Base-by-base conservation (phyloP, 2,329 filamentous ascomycete species). In the Sclerotinia spermophila region DNA sequence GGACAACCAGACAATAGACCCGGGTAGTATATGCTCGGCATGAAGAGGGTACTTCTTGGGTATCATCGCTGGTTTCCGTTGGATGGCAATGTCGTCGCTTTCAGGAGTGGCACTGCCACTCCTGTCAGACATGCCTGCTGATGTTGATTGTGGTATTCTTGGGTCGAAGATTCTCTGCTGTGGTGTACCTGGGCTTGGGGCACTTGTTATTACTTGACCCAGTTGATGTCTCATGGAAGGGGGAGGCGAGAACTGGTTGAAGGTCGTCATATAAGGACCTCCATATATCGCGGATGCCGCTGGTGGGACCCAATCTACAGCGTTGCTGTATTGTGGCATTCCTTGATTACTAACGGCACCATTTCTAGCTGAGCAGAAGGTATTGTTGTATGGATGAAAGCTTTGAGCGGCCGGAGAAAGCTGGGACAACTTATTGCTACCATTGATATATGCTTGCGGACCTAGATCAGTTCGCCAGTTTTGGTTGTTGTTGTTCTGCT, bases 1-100 rank as follows among this genome's bases (percentile, higher is more conserved):
- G 0, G 73, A 69, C 0, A 75, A 30, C 74, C 74, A 75, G 2
- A 75, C 65, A 45, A 74, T 73, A 33, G 64, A 71, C 10, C 74
- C 74, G 2, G 69, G 67, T 38, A 68, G 13, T 7, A 68, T 21
- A 33, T 68, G 40, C 10, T 60, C 40, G 17, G 66, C 30, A 13
- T 8, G 13, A 35, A 64, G 24, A 3, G 8, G 40, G 17, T 38
- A 45, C 24, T 51, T 64, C 44, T 51, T 48, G 15, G 61, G 30
- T 27, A 6, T 17, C 44, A 38, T 51, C 5, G 30, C 27, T 27
- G 30, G 27, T 5, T 38, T 51, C n/a, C 44, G 15, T 17, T 21
- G 19, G 8, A 35, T 27, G 15, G 8, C 33, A 51, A 11, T 11
- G 0, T 38, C 24, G 7, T 27, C 48, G 8, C 5, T 4, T 3